Conservation (phyloP, 352 stramenopile species). For the Globisporangium ultimum region DNA sequence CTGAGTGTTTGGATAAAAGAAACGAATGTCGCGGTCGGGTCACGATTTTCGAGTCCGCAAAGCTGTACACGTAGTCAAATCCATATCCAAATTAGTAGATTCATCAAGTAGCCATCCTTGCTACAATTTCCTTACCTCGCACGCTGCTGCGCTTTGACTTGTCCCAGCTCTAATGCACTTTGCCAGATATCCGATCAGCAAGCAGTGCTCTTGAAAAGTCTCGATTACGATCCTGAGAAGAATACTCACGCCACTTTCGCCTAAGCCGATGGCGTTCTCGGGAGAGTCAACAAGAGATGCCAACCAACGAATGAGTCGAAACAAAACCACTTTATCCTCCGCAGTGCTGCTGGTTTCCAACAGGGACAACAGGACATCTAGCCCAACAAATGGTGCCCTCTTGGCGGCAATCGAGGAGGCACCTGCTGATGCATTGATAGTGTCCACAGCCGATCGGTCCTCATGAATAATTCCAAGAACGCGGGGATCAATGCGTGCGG, state of each 20-base stretch:
- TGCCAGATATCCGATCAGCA: constrained; percentile 41
- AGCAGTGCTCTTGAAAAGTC: constrained; percentile 14
- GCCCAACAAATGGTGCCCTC: constrained; percentile 26
- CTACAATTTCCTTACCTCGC: constrained; percentile 38
- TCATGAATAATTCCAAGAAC: constrained; percentile 13
- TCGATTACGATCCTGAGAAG: constrained; percentile 37
- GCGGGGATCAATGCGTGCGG: constrained; percentile 14
- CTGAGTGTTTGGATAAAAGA: constrained; percentile 24
- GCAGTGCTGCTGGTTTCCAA: constrained; percentile 24
- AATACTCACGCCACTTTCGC: constrained; percentile 24
- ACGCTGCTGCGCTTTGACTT: constrained; percentile 24
- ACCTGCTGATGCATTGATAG: not conserved
- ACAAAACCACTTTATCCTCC: constrained; percentile 19
- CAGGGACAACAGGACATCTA: constrained; percentile 30
- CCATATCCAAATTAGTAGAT: not conserved
- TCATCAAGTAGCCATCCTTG: too few species aligned
- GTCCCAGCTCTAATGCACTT: constrained; percentile 43
- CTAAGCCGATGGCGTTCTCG: constrained; percentile 36
- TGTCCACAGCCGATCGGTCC: not conserved
- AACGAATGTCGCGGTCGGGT: constrained; percentile 27
- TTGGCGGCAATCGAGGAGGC: not conserved
- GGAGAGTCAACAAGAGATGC: constrained; percentile 33
- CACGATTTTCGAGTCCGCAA: constrained; percentile 24
- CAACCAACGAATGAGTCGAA: constrained; percentile 56
- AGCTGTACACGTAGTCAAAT: constrained; percentile 16